phyloP scores from a whole-genome alignment of 352 stramenopile species.

The Phytopythium oedochilum region DNA sequence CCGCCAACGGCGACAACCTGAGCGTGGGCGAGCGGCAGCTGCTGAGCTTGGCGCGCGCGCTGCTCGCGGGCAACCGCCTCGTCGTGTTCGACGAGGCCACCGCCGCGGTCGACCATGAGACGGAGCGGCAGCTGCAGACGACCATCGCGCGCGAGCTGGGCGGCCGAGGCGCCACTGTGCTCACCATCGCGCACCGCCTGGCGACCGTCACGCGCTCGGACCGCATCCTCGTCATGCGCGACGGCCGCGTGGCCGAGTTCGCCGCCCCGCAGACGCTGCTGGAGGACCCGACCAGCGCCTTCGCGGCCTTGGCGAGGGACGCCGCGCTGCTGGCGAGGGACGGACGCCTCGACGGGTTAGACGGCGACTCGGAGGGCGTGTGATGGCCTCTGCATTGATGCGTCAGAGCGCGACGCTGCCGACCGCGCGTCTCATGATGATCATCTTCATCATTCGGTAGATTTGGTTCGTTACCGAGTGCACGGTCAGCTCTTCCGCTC shows the following conservation, averaged over 20 bases:
- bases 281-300: background rate
- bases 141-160: constrained; percentile 88
- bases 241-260: constrained; percentile 81
- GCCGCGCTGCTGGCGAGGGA: background rate
- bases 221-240: constrained; percentile 80
- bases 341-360: background rate
- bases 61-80: constrained; percentile 81
- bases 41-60: constrained; percentile 87
- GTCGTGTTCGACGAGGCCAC: constrained; percentile 95
- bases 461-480: too few relatives aligned
- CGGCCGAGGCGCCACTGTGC: constrained; percentile 83
- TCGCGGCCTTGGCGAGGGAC: background rate
- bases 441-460: too few relatives aligned
- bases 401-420: too few relatives aligned
- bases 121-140: constrained; percentile 51
- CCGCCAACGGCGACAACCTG: constrained; percentile 46
- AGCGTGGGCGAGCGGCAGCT: constrained; percentile 88
- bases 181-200: constrained; percentile 89
- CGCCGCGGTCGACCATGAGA: constrained; percentile 46
- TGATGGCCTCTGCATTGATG: too few relatives aligned
- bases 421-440: too few relatives aligned
- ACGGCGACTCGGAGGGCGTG: background rate
- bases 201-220: constrained; percentile 88
- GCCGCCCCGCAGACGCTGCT: constrained; percentile 46
- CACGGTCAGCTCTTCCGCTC: too few relatives aligned